Conservation (phyloP, 352 stramenopile species). For the Albugo laibachii region DNA sequence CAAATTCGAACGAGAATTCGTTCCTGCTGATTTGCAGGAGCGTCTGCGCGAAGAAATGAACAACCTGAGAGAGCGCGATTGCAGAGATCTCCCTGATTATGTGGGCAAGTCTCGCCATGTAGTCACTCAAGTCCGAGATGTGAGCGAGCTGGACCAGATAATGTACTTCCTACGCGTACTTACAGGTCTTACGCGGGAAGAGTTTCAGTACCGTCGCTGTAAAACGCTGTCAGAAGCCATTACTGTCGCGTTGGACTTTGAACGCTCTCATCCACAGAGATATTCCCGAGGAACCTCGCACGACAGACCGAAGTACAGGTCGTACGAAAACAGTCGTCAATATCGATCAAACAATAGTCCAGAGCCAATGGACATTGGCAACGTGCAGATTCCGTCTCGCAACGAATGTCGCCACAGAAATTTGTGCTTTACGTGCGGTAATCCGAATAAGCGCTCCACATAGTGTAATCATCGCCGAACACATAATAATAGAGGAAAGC, state of each 20-base stretch:
- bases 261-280: too few relatives aligned
- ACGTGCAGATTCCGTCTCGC: not conserved
- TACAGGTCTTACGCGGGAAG: too few relatives aligned
- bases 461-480: constrained; percentile 1
- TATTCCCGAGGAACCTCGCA: too few relatives aligned
- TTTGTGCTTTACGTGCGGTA: too few relatives aligned
- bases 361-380: not conserved
- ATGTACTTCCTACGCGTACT: constrained; percentile 11
- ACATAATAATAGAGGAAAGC: constrained; percentile 4
- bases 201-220: too few relatives aligned
- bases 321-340: not conserved
- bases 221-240: too few relatives aligned
- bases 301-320: too few relatives aligned
- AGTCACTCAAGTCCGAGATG: constrained; percentile 9
- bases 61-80: constrained; percentile 6
- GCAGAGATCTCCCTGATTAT: constrained; percentile 8
- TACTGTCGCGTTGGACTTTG: too few relatives aligned
- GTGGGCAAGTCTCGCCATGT: constrained; percentile 4
- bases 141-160: constrained; percentile 12
- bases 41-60: constrained; percentile 7
- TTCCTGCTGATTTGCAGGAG: constrained; percentile 9
- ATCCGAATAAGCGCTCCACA: too few relatives aligned
- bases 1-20: constrained; percentile 5
- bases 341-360: not conserved
- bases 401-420: not conserved